Conservation (phyloP, 345 rosid genomes). For the Garcia nutans region DNA sequence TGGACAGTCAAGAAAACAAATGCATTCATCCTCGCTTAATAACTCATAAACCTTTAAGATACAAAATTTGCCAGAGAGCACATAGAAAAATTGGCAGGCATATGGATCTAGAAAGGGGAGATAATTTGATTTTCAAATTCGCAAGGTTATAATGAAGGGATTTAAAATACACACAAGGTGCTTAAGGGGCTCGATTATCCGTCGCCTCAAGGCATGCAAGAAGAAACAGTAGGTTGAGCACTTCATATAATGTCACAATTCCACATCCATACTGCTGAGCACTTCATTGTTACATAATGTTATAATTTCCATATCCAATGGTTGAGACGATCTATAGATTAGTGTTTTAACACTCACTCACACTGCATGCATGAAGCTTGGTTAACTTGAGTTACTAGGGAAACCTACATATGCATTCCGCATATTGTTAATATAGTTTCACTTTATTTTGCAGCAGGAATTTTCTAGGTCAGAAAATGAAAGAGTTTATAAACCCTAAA, state of each 20-base stretch:
- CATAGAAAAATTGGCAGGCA: neutral
- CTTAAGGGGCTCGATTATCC: neutral
- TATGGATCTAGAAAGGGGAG: neutral
- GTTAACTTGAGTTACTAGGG: neutral
- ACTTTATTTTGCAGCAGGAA: neutral
- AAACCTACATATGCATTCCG: neutral
- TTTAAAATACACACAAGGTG: neutral
- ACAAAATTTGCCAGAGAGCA: neutral
- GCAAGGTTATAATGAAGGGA: neutral
- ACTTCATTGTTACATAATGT: neutral
- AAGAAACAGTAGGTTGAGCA: neutral
- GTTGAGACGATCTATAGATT: neutral
- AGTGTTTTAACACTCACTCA: neutral
- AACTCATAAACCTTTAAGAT: neutral
- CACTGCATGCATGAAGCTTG: neutral
- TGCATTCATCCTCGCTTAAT: neutral
- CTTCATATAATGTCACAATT: neutral
- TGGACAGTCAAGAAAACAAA: constrained; percentile 16
- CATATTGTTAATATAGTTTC: neutral
- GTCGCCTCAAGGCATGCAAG: constrained; percentile 1
- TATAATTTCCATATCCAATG: neutral
- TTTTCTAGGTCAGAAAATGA: neutral
- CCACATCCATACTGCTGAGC: neutral
- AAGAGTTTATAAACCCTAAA: neutral
- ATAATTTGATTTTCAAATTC: neutral